Base-by-base conservation (phyloP, 2,329 filamentous ascomycete genomes). In the Aspergillus latus region DNA sequence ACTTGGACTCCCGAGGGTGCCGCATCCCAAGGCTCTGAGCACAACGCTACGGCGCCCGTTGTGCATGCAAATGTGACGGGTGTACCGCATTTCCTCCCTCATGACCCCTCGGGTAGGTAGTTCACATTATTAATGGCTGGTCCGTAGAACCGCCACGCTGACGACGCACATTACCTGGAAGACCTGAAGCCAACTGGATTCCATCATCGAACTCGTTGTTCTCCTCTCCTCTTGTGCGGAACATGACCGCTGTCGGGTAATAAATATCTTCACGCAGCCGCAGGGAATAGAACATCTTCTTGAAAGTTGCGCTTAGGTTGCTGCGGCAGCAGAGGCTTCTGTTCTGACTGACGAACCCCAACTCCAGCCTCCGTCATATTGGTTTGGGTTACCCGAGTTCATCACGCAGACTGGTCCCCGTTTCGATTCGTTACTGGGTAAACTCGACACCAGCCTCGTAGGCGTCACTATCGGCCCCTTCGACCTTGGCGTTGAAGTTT, bases 21-120 rank as follows among this genome's bases (percentile, higher is more conserved):
- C 88, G 63, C 87, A 90, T 0, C 88, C 88, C 49, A 90, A 66
- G 0, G 88, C 87, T 0, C 88, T 87, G 1, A 91, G 76, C 4
- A 90, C 83, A 7, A 90, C 71, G 61, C 80, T 76, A 21, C 79
- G 75, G 64, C 88, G 85, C 1, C 77, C 77, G 29, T 82, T 76
- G 4, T 67, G 67, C n/a, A 80, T 86, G 1, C 85, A 84, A 54
- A 86, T 80, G 4, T 86, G 77, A 50, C 89, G 70, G 15, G 80
- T 77, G 15, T 86, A 66, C 21, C 85, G 74, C 76, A 89, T 88
- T 69, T 88, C 88, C 44, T 79, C 73, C 69, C 83, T 84, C 63
- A 82, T 88, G 39, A 83, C 61, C 0, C 79, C 72, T n/a, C 81
- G 10, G 62, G 53, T 13, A 48, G 47, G 13, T 56, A 55, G 4